These are phyloP conservation scores for Fraxinus greggii DNA, from an alignment of 305 asterid genomes.

Conservation along the genomic window DNA sequence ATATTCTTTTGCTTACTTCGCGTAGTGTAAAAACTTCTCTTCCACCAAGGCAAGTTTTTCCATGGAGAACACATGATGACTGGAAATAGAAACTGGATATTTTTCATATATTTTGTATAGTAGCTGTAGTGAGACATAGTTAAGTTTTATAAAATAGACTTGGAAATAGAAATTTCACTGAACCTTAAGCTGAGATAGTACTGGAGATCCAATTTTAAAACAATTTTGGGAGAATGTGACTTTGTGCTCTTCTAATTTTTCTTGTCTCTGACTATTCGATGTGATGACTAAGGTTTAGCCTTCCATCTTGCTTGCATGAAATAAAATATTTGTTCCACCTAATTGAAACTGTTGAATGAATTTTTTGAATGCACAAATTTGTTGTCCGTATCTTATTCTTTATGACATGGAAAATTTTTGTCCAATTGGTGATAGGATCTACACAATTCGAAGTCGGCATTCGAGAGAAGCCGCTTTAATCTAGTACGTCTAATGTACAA, in stretches of 20 bases:
- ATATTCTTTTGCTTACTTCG: neutral
- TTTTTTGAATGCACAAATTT: neutral
- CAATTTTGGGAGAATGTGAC: slow-evolving; percentile 12
- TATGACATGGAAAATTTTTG: slow-evolving; percentile 27
- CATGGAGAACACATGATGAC: neutral
- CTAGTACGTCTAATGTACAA: slow-evolving; percentile 54
- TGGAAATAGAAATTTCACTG: neutral
- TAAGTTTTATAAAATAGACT: neutral
- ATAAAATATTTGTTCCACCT: slow-evolving; percentile 9
- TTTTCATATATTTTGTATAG: neutral
- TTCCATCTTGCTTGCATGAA: slow-evolving; percentile 20
- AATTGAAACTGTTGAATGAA: slow-evolving; percentile 13
- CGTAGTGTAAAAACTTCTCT: neutral
- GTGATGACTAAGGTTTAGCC: slow-evolving; percentile 9
- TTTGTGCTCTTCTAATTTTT: slow-evolving; percentile 3
- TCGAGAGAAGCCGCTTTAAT: slow-evolving; percentile 94
- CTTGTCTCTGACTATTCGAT: neutral
- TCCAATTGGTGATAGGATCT: slow-evolving; percentile 68
- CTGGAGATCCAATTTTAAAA: neutral
- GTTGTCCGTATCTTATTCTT: slow-evolving; percentile 10
- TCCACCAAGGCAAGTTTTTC: neutral
- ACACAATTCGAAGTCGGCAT: slow-evolving; percentile 90
- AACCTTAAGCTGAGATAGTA: neutral
- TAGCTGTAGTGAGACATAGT: neutral
- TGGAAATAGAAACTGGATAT: neutral